phyloP scores from a whole-genome alignment of 345 rosid species.

The Trapa incisa region DNA sequence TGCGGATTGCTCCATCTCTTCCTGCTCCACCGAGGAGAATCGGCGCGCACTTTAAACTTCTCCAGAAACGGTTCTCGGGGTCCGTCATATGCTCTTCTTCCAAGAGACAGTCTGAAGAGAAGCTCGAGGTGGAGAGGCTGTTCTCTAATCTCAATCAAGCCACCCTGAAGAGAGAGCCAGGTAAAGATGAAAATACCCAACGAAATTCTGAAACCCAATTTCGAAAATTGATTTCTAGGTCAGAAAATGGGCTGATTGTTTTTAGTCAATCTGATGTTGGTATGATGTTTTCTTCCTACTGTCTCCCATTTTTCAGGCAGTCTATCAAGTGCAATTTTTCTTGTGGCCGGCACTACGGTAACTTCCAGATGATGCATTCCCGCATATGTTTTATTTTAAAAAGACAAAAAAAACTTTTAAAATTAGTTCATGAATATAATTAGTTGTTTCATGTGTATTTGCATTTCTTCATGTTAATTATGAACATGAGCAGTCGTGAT shows the following conservation, averaged over 20 bases:
- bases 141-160: conserved; percentile 77
- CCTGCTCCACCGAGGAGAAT: not conserved
- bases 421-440: not conserved
- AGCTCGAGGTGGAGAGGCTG: conserved; percentile 50
- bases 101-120: conserved; percentile 23
- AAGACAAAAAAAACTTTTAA: no score
- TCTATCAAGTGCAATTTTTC: conserved; percentile 61
- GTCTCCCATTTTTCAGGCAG: conserved; percentile 39
- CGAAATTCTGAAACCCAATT: not conserved
- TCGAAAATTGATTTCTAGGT: no score
- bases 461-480: not conserved
- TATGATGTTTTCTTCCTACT: not conserved
- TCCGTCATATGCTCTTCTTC: conserved; percentile 27
- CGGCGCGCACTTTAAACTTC: not conserved
- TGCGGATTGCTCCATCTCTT: not conserved
- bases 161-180: conserved; percentile 73
- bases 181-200: conserved; percentile 31
- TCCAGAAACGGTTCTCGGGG: not conserved
- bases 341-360: conserved; percentile 89
- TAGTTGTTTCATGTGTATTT: not conserved
- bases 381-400: not conserved
- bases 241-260: no score
- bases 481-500: not conserved
- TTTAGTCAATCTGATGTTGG: not conserved
- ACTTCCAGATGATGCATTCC: conserved; percentile 1